Percentiles rank a stretch among this genome's conserved stretches.
phyloP scores from a whole-genome alignment of 2,329 filamentous ascomycete genomes.

The Colletotrichum neosansevieriae region DNA sequence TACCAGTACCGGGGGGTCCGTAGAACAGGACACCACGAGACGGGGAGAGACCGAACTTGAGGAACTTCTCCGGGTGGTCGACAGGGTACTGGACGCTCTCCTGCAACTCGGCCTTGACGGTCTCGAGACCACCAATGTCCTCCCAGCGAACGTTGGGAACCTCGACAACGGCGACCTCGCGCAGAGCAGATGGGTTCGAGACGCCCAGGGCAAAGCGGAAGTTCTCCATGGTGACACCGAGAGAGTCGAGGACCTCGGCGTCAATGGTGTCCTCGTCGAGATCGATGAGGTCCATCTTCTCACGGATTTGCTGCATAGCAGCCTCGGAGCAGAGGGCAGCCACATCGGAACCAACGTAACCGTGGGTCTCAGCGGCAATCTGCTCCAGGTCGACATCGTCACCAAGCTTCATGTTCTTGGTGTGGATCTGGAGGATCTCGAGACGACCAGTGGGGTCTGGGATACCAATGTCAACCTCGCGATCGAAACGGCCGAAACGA shows the following conservation, averaged over 20 bases:
- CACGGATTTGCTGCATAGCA: constrained; percentile 99
- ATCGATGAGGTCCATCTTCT: constrained; percentile 99
- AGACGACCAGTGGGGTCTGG: constrained; percentile 98
- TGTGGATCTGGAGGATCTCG: constrained; percentile 99
- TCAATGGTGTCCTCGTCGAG: constrained; percentile 99
- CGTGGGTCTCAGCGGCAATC: constrained; percentile 97
- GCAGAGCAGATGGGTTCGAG: constrained; percentile 97
- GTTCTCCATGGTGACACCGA: constrained; percentile 99
- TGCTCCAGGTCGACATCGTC: constrained; percentile 97
- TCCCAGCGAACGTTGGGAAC: constrained; percentile 99
- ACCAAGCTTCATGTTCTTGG: constrained; percentile 99
- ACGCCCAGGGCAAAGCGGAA: constrained; percentile 98
- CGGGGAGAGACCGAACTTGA: constrained; percentile 98
- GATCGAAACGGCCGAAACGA: constrained; percentile 98
- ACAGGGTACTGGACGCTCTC: constrained; percentile 99
- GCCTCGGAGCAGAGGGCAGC: constrained; percentile 98
- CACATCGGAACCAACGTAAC: constrained; percentile 98
- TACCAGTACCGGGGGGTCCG: constrained; percentile 99
- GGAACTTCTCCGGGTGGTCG: constrained; percentile 99
- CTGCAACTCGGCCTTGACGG: constrained; percentile 99
- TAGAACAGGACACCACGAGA: constrained; percentile 99
- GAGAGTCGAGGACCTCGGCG: constrained; percentile 96
- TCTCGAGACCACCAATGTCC: constrained; percentile 98
- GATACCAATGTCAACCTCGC: constrained; percentile 98
- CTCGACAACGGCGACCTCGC: constrained; percentile 98